Conservation (phyloP, 1,284 basidiomycete genomes). For the Tilletia indica region DNA sequence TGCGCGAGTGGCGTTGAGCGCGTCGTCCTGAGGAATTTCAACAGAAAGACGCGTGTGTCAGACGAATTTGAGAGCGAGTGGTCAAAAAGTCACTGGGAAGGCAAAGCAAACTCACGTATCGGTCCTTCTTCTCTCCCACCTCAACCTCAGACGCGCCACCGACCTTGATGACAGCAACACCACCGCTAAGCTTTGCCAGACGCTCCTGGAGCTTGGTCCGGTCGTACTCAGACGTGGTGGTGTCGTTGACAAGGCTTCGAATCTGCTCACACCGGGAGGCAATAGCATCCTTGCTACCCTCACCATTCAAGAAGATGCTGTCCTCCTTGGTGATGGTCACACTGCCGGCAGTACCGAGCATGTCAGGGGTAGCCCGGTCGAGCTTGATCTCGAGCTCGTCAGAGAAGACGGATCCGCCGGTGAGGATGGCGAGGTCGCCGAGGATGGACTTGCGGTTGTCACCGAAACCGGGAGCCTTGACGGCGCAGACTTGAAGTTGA, state of each 20-base stretch:
- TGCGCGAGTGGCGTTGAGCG: slow-evolving; percentile 91
- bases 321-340: slow-evolving; percentile 98
- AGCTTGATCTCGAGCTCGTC: slow-evolving; percentile 98
- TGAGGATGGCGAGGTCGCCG: slow-evolving; percentile 93
- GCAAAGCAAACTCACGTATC: slow-evolving; percentile 62
- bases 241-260: slow-evolving; percentile 76
- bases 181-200: slow-evolving; percentile 89
- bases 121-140: slow-evolving; percentile 98
- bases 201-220: slow-evolving; percentile 93
- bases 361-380: slow-evolving; percentile 80
- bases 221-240: slow-evolving; percentile 88
- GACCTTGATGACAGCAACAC: slow-evolving; percentile 97
- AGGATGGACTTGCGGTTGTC: slow-evolving; percentile 98
- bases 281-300: slow-evolving; percentile 56
- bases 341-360: slow-evolving; percentile 86
- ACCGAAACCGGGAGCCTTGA: slow-evolving; percentile 97
- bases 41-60: background rate
- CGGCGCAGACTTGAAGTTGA: slow-evolving; percentile 84
- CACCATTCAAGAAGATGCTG: slow-evolving; percentile 92
- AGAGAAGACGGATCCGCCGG: slow-evolving; percentile 94
- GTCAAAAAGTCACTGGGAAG: background rate
- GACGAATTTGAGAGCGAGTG: background rate
- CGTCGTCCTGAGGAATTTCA: slow-evolving; percentile 67
- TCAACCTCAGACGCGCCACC: slow-evolving; percentile 92
- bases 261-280: slow-evolving; percentile 78